Conservation (phyloP, 305 asterid species). For the Fraxinus greggii region DNA sequence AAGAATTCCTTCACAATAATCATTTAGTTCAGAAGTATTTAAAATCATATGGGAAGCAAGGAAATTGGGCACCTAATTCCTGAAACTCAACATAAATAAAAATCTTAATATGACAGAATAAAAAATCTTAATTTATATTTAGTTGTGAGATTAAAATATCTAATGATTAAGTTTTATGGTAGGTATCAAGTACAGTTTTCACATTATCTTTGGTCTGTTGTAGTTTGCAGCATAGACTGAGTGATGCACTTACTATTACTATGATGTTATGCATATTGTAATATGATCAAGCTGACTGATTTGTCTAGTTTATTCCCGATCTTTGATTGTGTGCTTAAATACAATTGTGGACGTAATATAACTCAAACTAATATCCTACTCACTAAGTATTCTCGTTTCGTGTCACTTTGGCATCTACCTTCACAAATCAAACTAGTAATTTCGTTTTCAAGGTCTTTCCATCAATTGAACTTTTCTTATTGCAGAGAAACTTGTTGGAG, state of each 20-base stretch:
- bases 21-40: background rate
- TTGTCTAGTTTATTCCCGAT: background rate
- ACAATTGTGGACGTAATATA: background rate
- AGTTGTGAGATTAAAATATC: background rate
- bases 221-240: background rate
- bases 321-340: slow-evolving; percentile 12
- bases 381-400: slow-evolving; percentile 3
- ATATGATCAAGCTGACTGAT: background rate
- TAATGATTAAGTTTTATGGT: background rate
- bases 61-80: background rate
- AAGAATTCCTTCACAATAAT: background rate
- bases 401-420: background rate
- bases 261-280: background rate
- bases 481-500: slow-evolving; percentile 76
- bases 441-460: slow-evolving; percentile 5
- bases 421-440: slow-evolving; percentile 6
- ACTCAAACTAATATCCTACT: background rate
- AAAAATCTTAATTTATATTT: background rate
- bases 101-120: background rate
- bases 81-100: background rate
- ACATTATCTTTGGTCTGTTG: background rate
- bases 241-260: background rate
- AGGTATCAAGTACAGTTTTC: background rate
- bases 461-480: slow-evolving; percentile 20
- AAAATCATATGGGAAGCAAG: background rate